Conservation (phyloP, 2,329 filamentous ascomycete genomes). For the Aureobasidium musti region DNA sequence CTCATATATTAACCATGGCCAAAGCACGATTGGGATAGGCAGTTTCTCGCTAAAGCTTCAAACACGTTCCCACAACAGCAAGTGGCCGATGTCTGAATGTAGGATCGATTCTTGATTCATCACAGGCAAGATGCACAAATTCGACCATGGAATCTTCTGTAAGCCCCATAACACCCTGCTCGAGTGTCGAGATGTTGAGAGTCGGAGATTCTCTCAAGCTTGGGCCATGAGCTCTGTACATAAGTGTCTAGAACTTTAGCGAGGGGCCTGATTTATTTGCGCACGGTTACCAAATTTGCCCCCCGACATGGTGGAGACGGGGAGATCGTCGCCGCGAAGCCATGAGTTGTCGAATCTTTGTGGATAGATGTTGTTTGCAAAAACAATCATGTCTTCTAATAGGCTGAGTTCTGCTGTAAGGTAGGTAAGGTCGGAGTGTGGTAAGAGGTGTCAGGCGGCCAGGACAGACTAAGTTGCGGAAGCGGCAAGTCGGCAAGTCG, state of each 20-base stretch:
- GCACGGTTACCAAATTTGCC: slow-evolving; percentile 13
- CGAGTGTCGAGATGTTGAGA: not conserved
- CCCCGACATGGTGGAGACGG: not conserved
- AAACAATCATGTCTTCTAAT: no score
- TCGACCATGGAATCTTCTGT: not conserved
- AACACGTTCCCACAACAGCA: slow-evolving; percentile 7
- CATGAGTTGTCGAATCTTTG: no score
- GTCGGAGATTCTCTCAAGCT: slow-evolving; percentile 3
- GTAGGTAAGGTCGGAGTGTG: no score
- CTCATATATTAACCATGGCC: not conserved
- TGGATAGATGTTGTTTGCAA: no score
- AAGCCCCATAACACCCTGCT: not conserved
- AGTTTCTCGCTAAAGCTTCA: slow-evolving; percentile 16
- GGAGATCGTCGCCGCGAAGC: no score
- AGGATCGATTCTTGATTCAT: not conserved
- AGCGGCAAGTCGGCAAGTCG: no score
- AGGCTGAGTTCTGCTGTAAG: no score
- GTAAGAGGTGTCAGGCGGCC: no score
- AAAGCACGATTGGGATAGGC: not conserved
- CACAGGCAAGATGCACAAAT: not conserved
- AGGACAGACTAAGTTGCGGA: no score
- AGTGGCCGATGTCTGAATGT: not conserved
- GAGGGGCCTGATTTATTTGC: slow-evolving; percentile 14
- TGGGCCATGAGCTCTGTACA: slow-evolving; percentile 3
- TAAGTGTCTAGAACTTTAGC: slow-evolving; percentile 11